Base-by-base conservation (phyloP, 176 grass and related monocot genomes). In the Bolboschoenus planiculmis region DNA sequence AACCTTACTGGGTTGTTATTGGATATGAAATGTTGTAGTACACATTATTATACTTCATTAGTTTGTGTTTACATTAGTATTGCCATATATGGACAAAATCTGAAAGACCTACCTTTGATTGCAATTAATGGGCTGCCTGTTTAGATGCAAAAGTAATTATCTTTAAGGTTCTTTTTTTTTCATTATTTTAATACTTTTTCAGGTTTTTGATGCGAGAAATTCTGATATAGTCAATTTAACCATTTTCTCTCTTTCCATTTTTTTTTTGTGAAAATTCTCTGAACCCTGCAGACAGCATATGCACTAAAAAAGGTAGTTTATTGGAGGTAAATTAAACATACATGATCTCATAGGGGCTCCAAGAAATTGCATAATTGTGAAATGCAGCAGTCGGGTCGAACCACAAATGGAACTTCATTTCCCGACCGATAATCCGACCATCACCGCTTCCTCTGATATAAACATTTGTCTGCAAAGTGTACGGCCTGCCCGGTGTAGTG, bases 391-490 rank as follows among this genome's bases (percentile, higher is more conserved):
- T 87, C 2, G 88, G 88, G 27, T 90, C 88, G 81, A 90, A 90
- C 88, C 88, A 90, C 46, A 92, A 66, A 57, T 89, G 92, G 61
- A 94, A 94, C 83, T 89, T 90, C 67, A 94, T 82, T 84, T 94
- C 90, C 55, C 90, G 78, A 16, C 92, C 92, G 8, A 90, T 65
- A 16, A 88, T 75, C 23, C 81, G 36, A 26, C 85, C 85, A 24
- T 94, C 92, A 10, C 92, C 92, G 78, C 83, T 88, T 71, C 92
- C 92, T 29, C 78, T 83, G 24, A 90, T 80, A 79, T 88, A 95
- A 1, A 95, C 88, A 64, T 95, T 95, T 3, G 92, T 95, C 86
- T 92, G 93, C 88, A 95, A 51, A 1, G 86, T 88, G 86, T 95
- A 92, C 4, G 93, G 93, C 46, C 30, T 37, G 0, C 90, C 88